Evolutionary conservation across 2,329 filamentous ascomycete species (phyloP).

Genomic region (Neopestalotiopsis sp.): DNA sequence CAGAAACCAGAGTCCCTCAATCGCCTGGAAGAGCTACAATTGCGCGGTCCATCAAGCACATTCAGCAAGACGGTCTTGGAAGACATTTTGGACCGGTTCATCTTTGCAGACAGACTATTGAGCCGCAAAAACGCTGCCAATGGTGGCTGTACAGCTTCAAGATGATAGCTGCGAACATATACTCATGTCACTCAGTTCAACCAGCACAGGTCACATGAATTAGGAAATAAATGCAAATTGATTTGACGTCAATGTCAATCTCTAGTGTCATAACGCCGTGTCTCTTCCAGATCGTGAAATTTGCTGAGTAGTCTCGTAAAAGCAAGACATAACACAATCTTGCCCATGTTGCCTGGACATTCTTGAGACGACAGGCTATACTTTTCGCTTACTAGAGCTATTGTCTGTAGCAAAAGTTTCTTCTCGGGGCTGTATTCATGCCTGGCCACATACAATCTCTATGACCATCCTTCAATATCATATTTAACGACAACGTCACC

Average conservation of each 20-base stretch:
- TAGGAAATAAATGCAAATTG: too few relatives aligned
- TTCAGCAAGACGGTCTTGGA: constrained; percentile 31
- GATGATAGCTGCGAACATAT: background rate
- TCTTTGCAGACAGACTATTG: background rate
- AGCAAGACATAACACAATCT: too few relatives aligned
- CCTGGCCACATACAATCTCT: background rate
- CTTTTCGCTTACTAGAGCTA: background rate
- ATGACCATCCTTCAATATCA: constrained; percentile 44
- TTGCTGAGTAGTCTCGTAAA: background rate
- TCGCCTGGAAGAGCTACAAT: constrained; percentile 19
- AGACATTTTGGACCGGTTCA: constrained; percentile 27
- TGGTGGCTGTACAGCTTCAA: background rate
- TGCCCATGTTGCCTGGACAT: too few relatives aligned
- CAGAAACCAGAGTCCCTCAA: background rate
- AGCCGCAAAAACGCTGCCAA: background rate
- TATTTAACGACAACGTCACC: constrained; percentile 64
- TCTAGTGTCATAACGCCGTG: background rate
- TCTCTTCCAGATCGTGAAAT: background rate
- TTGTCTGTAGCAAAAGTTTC: background rate
- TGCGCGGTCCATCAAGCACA: constrained; percentile 18
- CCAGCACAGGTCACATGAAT: too few relatives aligned
- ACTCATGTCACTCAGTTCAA: too few relatives aligned
- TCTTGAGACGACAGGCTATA: too few relatives aligned
- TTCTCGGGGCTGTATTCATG: background rate
- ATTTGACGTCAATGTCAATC: background rate